Evolutionary conservation across 495 filamentous ascomycete genomes (phyloP).

Genomic region (Penicillium silybi): DNA sequence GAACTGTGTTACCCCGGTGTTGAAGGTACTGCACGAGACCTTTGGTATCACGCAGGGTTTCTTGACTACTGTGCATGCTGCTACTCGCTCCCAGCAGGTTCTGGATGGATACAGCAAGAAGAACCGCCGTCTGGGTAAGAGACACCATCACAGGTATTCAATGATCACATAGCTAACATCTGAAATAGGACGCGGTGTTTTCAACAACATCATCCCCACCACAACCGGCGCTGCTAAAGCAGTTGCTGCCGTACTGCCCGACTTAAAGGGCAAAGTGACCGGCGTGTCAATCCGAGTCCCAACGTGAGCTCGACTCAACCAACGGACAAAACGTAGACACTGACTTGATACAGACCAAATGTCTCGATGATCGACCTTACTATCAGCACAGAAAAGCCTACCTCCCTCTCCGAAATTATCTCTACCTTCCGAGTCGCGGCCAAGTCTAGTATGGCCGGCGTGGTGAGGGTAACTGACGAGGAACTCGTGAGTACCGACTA

Average conservation of each 20-base stretch:
- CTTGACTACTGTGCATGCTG: constrained; percentile 33
- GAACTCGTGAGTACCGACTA: constrained; percentile 35
- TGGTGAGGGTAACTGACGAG: constrained; percentile 29
- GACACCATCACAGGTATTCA: neutral
- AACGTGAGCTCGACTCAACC: constrained; percentile 21
- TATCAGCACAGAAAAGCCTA: constrained; percentile 30
- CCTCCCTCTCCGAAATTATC: constrained; percentile 29
- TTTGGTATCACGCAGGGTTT: constrained; percentile 33
- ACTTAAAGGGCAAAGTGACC: constrained; percentile 31
- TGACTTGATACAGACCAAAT: constrained; percentile 20
- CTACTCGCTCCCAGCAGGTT: constrained; percentile 35
- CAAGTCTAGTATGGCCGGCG: constrained; percentile 27
- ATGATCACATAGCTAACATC: neutral
- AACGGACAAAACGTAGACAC: neutral
- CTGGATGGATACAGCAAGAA: constrained; percentile 39
- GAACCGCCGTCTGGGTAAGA: constrained; percentile 30
- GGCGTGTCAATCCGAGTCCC: constrained; percentile 35
- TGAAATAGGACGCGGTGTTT: constrained; percentile 27
- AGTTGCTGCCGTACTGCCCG: constrained; percentile 29
- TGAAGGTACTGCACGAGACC: constrained; percentile 29
- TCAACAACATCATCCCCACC: constrained; percentile 36
- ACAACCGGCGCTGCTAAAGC: constrained; percentile 35
- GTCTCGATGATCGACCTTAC: constrained; percentile 38
- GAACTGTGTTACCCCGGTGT: constrained; percentile 33
- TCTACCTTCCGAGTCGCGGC: constrained; percentile 28